phyloP scores from a whole-genome alignment of 345 rosid genomes.

The Carallia pectinifolia region DNA sequence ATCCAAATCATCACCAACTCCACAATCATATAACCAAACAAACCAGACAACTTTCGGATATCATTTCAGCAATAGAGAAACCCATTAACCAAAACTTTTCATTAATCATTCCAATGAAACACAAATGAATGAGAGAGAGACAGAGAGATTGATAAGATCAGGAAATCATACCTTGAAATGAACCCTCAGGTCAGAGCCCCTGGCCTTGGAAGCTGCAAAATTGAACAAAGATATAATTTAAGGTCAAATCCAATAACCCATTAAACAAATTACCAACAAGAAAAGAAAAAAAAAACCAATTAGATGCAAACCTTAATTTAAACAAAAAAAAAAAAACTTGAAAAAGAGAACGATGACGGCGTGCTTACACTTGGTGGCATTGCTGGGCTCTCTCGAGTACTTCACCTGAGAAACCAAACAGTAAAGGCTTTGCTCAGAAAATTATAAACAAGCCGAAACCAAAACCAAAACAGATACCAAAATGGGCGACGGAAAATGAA shows the following conservation, averaged over 20 bases:
- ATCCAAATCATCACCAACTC: too few species aligned
- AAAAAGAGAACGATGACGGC: background rate
- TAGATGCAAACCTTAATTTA: background rate
- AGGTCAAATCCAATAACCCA: background rate
- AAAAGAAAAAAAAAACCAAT: background rate
- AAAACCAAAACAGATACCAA: too few species aligned
- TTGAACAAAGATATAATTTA: background rate
- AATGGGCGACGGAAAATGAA: too few species aligned
- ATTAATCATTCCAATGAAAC: background rate
- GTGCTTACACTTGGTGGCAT: constrained; percentile 76
- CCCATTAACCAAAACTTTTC: too few species aligned
- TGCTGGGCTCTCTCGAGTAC: constrained; percentile 92
- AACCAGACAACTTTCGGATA: too few species aligned
- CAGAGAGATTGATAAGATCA: background rate
- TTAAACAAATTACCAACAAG: too few species aligned
- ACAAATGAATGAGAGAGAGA: background rate
- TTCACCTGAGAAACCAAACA: constrained; percentile 57
- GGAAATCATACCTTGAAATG: constrained; percentile 71
- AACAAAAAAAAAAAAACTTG: background rate
- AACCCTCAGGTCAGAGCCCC: constrained; percentile 91
- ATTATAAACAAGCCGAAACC: background rate
- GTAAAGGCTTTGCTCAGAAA: background rate
- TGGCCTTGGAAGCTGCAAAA: constrained; percentile 87
- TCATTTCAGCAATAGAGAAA: too few species aligned
- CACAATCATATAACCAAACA: too few species aligned